Base-by-base conservation (phyloP, 202 grass and related monocot species). In the Setaria italica region DNA sequence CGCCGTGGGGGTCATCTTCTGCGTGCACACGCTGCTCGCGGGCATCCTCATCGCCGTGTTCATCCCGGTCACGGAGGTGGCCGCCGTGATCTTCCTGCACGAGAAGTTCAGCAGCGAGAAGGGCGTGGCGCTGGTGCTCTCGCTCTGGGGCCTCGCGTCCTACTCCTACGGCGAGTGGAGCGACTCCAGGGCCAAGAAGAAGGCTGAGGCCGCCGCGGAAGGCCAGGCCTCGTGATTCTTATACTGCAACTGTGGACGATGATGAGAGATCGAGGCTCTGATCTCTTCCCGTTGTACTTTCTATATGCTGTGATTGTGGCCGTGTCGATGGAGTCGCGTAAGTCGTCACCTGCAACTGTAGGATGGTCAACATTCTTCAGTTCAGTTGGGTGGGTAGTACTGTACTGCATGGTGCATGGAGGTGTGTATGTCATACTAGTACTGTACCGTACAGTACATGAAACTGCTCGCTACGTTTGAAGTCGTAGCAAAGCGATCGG, bases 81-180 rank as follows among this genome's bases (percentile, higher is more conserved):
- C 92, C 6, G 86, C 54, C 14, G 90, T 95, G 13, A 63, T 98
- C 85, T 91, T 98, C 86, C 89, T 98, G 12, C 65, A 80, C 59
- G 96, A 98, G 90, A 90, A 74, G 85, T 98, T 98, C 77, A 95
- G 71, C 84, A 92, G 96, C 75, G 96, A 95, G 84, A 98, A 98
- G 64, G 91, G 91, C 6, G 78, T 98, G 0, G 93, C 96, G n/a
- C 91, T 98, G 5, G 86, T 47, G 59, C 91, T 98, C 57, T 90
- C 91, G 30, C 91, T 98, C 32, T 98, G 96, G 96, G 93, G 96
- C 45, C 89, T 98, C 46, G 85, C 90, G 0, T 95, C 96, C 80
- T 98, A 98, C 86, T 92, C 92, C 48, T 98, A 94, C 62, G 96
- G 96, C 21, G 96, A 98, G 89, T 93, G 90, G 60, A 85, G 70